Percentiles rank a stretch among this genome's conserved stretches.
Conservation (phyloP, 805 yeast genomes). For the Schizosaccharomyces cryophilus region DNA sequence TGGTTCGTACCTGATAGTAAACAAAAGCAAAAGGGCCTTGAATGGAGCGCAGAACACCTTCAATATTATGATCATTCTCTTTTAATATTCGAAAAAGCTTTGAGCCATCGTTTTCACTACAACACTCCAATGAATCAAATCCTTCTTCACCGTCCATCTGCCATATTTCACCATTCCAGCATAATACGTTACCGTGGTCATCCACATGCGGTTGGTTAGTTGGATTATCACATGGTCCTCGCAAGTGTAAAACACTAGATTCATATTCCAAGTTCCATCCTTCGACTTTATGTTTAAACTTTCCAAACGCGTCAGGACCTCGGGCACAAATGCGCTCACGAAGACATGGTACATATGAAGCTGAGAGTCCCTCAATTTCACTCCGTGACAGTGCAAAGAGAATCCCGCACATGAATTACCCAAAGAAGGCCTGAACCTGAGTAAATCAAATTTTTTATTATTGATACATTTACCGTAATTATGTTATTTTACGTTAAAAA, state of each 20-base stretch:
- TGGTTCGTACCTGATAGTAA: slow-evolving; percentile 16
- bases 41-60: slow-evolving; percentile 22
- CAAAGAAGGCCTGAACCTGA: not conserved
- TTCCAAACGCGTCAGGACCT: slow-evolving; percentile 13
- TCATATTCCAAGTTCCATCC: slow-evolving; percentile 12
- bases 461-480: too few relatives aligned
- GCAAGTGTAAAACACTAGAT: slow-evolving; percentile 56
- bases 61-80: slow-evolving; percentile 11
- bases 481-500: too few relatives aligned
- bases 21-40: slow-evolving; percentile 69
- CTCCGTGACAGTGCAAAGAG: slow-evolving; percentile 5
- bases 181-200: slow-evolving; percentile 21
- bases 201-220: slow-evolving; percentile 40
- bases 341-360: slow-evolving; percentile 1
- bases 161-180: slow-evolving; percentile 82
- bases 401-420: slow-evolving; percentile 14
- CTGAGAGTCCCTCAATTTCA: not conserved
- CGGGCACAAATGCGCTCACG: slow-evolving; percentile 6
- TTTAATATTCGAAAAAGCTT: slow-evolving; percentile 22
- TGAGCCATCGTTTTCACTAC: slow-evolving; percentile 34
- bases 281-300: not conserved
- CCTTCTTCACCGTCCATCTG: slow-evolving; percentile 13
- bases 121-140: too few relatives aligned
- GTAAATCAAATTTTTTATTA: not conserved
- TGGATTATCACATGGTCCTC: slow-evolving; percentile 35